phyloP scores from a whole-genome alignment of 2,329 filamentous ascomycete genomes.

The Sclerotinia minor region DNA sequence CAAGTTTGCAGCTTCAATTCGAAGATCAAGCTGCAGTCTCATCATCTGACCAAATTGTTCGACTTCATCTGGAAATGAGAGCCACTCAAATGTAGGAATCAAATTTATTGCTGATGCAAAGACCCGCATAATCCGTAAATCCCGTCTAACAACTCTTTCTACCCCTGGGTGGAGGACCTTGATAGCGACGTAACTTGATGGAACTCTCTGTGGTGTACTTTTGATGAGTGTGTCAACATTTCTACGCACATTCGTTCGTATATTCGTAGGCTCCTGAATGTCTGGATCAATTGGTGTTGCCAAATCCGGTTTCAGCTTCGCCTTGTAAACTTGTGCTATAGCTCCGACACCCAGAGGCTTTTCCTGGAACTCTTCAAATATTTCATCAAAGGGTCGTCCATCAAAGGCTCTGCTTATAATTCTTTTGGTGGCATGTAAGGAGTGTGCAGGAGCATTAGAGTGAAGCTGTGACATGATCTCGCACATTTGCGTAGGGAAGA shows the following conservation, averaged over 20 bases:
- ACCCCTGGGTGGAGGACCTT: constrained; percentile 94
- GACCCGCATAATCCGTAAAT: constrained; percentile 90
- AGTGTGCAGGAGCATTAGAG: constrained; percentile 91
- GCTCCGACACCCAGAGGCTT: constrained; percentile 88
- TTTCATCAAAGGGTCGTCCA: constrained; percentile 77
- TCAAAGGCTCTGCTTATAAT: constrained; percentile 82
- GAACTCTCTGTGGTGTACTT: constrained; percentile 78
- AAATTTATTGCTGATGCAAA: constrained; percentile 82
- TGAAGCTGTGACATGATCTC: constrained; percentile 91
- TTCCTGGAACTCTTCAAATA: constrained; percentile 95
- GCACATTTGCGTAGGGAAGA: constrained; percentile 93
- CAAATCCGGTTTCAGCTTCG: constrained; percentile 80
- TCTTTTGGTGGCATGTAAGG: constrained; percentile 72
- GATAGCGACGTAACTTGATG: constrained; percentile 89
- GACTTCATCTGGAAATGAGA: constrained; percentile 93
- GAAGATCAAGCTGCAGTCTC: constrained; percentile 91
- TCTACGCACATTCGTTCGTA: constrained; percentile 70
- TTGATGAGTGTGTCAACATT: constrained; percentile 87
- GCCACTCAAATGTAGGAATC: constrained; percentile 94
- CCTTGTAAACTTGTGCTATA: constrained; percentile 97
- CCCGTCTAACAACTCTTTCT: constrained; percentile 84
- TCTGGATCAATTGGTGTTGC: constrained; percentile 62
- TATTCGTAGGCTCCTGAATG: constrained; percentile 53
- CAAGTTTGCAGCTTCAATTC: constrained; percentile 91
- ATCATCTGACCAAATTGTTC: constrained; percentile 97